A percentile compares a stretch with the other conserved stretches of the same genome.
Evolutionary conservation across 768 basidiomycete genomes (phyloP).

Genomic region (Mycena albidolilacea): DNA sequence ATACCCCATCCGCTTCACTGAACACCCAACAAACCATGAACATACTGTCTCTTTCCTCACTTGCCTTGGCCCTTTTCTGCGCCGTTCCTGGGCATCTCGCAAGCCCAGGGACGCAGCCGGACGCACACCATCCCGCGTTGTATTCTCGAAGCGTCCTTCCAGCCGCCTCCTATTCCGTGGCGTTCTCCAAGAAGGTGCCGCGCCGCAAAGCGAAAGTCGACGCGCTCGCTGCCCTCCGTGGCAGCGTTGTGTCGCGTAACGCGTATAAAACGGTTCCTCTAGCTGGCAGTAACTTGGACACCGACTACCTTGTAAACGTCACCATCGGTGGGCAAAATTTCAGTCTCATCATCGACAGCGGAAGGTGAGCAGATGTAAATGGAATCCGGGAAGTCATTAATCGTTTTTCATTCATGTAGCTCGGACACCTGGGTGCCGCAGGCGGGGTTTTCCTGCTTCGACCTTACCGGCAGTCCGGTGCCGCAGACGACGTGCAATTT

Average conservation of each 20-base stretch:
- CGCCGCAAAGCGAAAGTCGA: neutral
- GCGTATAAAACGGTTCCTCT: constrained; percentile 1
- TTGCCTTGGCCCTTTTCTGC: neutral
- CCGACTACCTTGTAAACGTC: constrained; percentile 13
- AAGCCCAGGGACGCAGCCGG: neutral
- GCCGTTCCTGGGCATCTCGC: neutral
- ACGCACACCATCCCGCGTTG: neutral
- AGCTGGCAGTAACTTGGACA: neutral
- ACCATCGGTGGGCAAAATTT: constrained; percentile 38
- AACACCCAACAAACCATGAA: neutral
- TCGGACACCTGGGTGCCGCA: constrained; percentile 40
- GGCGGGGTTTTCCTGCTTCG: constrained; percentile 41
- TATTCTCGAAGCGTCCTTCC: neutral
- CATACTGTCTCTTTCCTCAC: neutral
- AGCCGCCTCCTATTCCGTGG: neutral
- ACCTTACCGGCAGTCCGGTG: constrained; percentile 23
- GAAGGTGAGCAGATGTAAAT: constrained; percentile 22
- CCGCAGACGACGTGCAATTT: constrained; percentile 37
- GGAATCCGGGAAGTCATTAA: neutral
- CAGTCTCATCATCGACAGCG: constrained; percentile 38
- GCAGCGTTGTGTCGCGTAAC: neutral
- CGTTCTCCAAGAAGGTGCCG: constrained; percentile 3
- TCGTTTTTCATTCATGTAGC: constrained; percentile 11
- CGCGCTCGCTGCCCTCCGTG: neutral
- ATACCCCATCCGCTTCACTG: neutral